Evolutionary conservation across 352 stramenopile species (phyloP).

Genomic region (Phytophthora ramorum): DNA sequence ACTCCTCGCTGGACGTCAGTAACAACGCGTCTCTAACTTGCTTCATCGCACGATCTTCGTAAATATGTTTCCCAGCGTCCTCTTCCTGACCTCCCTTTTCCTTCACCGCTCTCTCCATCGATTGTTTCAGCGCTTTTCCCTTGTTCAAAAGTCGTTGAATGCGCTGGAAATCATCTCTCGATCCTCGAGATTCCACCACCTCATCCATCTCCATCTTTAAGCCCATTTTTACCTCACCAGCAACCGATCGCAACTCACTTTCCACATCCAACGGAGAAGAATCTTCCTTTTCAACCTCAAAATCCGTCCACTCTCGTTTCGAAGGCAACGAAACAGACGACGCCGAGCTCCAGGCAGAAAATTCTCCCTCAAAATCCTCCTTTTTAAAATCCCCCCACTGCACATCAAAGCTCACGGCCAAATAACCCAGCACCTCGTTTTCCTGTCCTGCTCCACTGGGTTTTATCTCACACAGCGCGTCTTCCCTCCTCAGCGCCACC

Average conservation of each 20-base stretch:
- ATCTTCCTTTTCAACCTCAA: not conserved
- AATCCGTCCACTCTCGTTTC: slow-evolving; percentile 1
- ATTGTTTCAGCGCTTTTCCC: slow-evolving; percentile 51
- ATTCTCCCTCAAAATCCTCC: not conserved
- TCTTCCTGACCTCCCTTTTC: slow-evolving; percentile 5
- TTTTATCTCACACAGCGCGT: slow-evolving; percentile 55
- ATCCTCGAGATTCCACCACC: not conserved
- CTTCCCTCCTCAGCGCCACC: slow-evolving; percentile 31
- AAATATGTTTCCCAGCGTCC: not conserved
- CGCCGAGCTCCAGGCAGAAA: not conserved
- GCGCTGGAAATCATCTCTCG: slow-evolving; percentile 11
- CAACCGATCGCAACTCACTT: not conserved
- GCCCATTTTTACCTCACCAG: not conserved
- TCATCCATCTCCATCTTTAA: not conserved
- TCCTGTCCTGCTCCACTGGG: slow-evolving; percentile 5
- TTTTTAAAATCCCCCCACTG: slow-evolving; percentile 22
- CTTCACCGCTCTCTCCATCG: slow-evolving; percentile 49
- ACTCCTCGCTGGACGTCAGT: not conserved
- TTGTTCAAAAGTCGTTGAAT: slow-evolving; percentile 50
- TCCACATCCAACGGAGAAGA: not conserved
- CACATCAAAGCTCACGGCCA: slow-evolving; percentile 38
- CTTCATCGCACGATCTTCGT: not conserved
- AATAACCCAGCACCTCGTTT: slow-evolving; percentile 32
- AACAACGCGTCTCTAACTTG: not conserved
- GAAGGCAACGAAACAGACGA: slow-evolving; percentile 4